These are phyloP conservation scores for Exsudoporus frostii DNA, from an alignment of 768 basidiomycete species.

Conservation along the genomic window DNA sequence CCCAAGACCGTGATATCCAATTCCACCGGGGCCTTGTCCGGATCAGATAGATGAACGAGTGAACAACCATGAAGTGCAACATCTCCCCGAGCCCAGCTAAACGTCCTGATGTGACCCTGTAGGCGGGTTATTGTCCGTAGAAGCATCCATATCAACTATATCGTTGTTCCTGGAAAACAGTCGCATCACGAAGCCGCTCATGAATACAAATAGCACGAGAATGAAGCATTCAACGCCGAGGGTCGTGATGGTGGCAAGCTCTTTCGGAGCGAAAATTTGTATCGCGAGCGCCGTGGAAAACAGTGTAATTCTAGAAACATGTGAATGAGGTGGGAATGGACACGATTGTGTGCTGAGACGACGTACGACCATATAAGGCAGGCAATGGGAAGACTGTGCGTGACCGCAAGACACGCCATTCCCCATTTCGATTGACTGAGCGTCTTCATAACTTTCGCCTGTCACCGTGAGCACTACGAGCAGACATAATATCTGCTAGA, in stretches of 20 bases:
- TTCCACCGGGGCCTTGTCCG: background rate
- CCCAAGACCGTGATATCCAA: background rate
- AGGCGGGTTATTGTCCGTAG: background rate
- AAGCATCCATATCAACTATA: background rate
- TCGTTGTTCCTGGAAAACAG: background rate
- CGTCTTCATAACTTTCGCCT: slow-evolving; percentile 3
- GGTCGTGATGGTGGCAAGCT: background rate
- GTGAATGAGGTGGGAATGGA: background rate
- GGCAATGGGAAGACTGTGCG: slow-evolving; percentile 13
- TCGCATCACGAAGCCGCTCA: slow-evolving; percentile 1
- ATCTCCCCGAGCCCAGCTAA: background rate
- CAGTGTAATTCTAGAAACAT: slow-evolving; percentile 1
- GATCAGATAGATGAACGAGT: background rate
- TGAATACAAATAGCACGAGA: background rate
- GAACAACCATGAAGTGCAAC: background rate
- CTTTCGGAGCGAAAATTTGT: slow-evolving; percentile 5
- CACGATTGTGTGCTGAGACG: background rate
- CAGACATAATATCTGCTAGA: background rate
- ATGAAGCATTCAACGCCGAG: slow-evolving; percentile 7
- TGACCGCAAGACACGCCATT: slow-evolving; percentile 8
- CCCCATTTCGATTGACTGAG: slow-evolving; percentile 1
- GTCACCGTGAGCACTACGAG: background rate
- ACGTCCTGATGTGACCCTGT: background rate
- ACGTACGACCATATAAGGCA: slow-evolving; percentile 14
- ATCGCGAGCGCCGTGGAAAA: slow-evolving; percentile 5